Evolutionary conservation across 495 filamentous ascomycete species (phyloP).

Genomic region (Trichoderma gamsii): DNA sequence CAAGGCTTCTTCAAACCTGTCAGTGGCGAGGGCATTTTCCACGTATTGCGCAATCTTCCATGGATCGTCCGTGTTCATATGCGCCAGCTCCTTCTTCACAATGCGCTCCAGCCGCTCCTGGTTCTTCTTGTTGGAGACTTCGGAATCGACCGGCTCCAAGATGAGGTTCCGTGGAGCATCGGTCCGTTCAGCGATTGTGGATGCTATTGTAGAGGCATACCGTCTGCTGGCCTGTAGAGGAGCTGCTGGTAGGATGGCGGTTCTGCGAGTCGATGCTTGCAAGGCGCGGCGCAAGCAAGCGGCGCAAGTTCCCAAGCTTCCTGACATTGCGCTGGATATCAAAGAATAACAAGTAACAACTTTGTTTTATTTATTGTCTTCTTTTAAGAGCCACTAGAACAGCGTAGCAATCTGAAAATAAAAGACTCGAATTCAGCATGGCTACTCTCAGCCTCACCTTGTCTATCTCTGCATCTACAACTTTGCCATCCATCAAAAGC

Average conservation of each 20-base stretch:
- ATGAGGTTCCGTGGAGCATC: constrained; percentile 4
- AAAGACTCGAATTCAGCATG: too few species aligned
- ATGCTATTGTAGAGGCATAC: background rate
- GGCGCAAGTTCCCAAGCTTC: background rate
- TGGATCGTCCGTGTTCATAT: constrained; percentile 58
- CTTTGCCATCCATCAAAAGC: background rate
- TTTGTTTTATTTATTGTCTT: too few species aligned
- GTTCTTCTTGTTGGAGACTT: background rate
- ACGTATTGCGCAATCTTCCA: constrained; percentile 59
- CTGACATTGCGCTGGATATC: background rate
- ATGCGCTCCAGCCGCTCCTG: constrained; percentile 25
- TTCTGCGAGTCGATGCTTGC: background rate
- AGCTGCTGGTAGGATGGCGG: background rate
- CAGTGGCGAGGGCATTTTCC: constrained; percentile 44
- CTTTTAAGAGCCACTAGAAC: background rate
- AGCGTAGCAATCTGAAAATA: background rate
- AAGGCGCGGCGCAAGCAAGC: constrained; percentile 12
- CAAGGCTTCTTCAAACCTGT: constrained; percentile 56
- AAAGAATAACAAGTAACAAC: too few species aligned
- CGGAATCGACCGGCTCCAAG: background rate
- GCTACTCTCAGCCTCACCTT: background rate
- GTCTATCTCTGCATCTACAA: background rate
- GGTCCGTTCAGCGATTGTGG: background rate
- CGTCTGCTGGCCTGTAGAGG: background rate
- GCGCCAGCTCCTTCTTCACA: constrained; percentile 52